phyloP scores from a whole-genome alignment of 2,329 filamentous ascomycete genomes.

The Eurotiales sp. region DNA sequence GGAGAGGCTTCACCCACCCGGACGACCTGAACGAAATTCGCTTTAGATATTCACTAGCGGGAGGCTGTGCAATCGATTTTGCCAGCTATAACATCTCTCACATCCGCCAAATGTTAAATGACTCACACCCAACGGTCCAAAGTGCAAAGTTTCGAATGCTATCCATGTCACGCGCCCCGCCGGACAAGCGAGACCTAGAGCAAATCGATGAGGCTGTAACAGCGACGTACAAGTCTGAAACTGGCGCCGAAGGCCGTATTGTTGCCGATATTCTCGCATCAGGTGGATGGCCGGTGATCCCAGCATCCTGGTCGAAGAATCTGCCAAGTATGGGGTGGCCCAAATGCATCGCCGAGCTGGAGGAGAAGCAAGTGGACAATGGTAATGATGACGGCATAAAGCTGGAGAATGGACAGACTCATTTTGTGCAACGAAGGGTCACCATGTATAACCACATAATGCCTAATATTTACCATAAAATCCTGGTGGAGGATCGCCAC shows the following conservation, averaged over 20 bases:
- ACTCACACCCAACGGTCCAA: conserved; percentile 39
- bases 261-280: conserved; percentile 15
- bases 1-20: conserved; percentile 26
- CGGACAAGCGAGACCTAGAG: conserved; percentile 21
- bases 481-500: conserved; percentile 32
- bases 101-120: conserved; percentile 40
- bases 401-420: not conserved
- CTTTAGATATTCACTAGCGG: conserved; percentile 41
- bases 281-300: conserved; percentile 17
- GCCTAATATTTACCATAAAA: conserved; percentile 20
- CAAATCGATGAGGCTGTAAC: conserved; percentile 26
- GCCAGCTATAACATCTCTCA: conserved; percentile 41
- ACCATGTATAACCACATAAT: conserved; percentile 21
- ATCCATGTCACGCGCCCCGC: conserved; percentile 26
- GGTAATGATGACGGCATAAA: not conserved
- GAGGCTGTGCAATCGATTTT: conserved; percentile 35
- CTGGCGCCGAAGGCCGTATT: conserved; percentile 16
- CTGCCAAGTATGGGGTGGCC: conserved; percentile 19
- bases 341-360: conserved; percentile 18
- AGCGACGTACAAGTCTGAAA: conserved; percentile 16
- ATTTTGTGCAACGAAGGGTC: conserved; percentile 16
- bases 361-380: conserved; percentile 17
- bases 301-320: conserved; percentile 9
- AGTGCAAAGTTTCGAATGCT: conserved; percentile 26
- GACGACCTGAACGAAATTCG: conserved; percentile 38